A percentile compares a stretch with the other conserved stretches of the same genome.
These are phyloP conservation scores for Garcileccinum viscosum DNA, from an alignment of 1,284 basidiomycete genomes.

Conservation along the genomic window DNA sequence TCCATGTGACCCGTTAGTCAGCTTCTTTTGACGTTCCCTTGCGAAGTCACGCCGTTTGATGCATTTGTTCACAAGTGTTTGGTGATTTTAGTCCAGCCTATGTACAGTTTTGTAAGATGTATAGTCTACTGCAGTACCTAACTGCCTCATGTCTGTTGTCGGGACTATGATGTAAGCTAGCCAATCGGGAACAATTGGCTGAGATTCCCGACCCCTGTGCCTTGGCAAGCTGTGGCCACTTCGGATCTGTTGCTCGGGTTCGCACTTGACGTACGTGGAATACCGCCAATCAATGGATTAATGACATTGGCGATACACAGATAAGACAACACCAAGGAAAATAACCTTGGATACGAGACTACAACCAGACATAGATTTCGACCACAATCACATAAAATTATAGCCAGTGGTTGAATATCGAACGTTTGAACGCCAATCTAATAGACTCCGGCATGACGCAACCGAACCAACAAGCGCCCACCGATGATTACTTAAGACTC, in stretches of 20 bases:
- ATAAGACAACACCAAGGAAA: too few relatives aligned
- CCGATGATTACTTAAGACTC: too few relatives aligned
- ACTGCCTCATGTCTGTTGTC: conserved; percentile 18
- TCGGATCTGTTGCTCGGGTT: background rate
- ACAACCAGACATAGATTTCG: too few relatives aligned
- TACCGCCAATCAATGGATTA: too few relatives aligned
- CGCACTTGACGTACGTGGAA: background rate
- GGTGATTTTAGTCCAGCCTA: background rate
- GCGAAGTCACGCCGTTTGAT: conserved; percentile 7
- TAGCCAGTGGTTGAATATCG: too few relatives aligned
- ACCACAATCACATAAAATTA: too few relatives aligned
- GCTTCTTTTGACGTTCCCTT: background rate
- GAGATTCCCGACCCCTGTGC: background rate
- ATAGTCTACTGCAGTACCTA: conserved; percentile 10
- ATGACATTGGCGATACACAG: too few relatives aligned
- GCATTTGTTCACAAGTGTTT: conserved; percentile 2
- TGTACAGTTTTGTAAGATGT: background rate
- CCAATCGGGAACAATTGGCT: background rate
- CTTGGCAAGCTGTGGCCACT: background rate
- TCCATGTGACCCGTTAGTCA: conserved; percentile 17
- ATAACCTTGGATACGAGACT: too few relatives aligned
- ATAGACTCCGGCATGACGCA: too few relatives aligned
- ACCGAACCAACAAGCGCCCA: too few relatives aligned
- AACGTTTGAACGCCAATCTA: too few relatives aligned
- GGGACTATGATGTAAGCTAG: background rate